A percentile compares a stretch with the other conserved stretches of the same genome.
These are phyloP conservation scores for Arthrobotrys sinensis DNA, from an alignment of 2,329 filamentous ascomycete species.

Conservation along the genomic window DNA sequence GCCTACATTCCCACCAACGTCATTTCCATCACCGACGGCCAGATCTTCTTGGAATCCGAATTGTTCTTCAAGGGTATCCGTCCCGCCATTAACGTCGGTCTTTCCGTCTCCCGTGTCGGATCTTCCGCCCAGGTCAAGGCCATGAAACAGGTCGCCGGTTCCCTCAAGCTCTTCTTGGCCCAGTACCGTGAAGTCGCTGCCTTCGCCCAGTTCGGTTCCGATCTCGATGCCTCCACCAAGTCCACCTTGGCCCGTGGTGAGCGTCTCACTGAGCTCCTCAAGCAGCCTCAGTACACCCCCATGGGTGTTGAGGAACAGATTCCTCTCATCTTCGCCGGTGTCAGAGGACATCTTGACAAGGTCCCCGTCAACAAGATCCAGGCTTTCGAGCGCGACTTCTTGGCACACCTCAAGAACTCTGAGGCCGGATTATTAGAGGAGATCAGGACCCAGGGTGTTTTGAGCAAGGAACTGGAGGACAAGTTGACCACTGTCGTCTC, in stretches of 20 bases:
- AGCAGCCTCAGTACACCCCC: conserved; percentile 97
- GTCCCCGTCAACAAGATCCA: conserved; percentile 93
- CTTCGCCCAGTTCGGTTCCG: conserved; percentile 99
- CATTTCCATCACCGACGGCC: conserved; percentile 99
- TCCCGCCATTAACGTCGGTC: conserved; percentile 99
- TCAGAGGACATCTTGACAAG: conserved; percentile 93
- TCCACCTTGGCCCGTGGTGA: conserved; percentile 98
- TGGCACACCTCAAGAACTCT: conserved; percentile 91
- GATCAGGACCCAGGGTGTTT: conserved; percentile 94
- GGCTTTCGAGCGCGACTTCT: conserved; percentile 92
- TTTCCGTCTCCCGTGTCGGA: conserved; percentile 99
- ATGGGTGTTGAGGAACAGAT: conserved; percentile 99
- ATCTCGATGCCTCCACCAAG: conserved; percentile 98
- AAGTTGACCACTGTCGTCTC: conserved; percentile 82
- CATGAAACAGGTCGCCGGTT: conserved; percentile 99
- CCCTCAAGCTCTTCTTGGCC: conserved; percentile 99
- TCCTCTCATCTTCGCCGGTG: conserved; percentile 98
- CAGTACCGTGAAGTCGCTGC: conserved; percentile 99
- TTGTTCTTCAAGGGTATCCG: conserved; percentile 99
- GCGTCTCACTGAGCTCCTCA: conserved; percentile 77
- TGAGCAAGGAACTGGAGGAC: conserved; percentile 93
- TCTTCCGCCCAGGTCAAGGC: conserved; percentile 99
- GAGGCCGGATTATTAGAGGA: conserved; percentile 85
- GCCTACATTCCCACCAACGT: conserved; percentile 99
- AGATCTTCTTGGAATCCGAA: conserved; percentile 99